These are phyloP conservation scores for Aleurites moluccanus DNA, from an alignment of 441 rosid species.

Conservation along the genomic window DNA sequence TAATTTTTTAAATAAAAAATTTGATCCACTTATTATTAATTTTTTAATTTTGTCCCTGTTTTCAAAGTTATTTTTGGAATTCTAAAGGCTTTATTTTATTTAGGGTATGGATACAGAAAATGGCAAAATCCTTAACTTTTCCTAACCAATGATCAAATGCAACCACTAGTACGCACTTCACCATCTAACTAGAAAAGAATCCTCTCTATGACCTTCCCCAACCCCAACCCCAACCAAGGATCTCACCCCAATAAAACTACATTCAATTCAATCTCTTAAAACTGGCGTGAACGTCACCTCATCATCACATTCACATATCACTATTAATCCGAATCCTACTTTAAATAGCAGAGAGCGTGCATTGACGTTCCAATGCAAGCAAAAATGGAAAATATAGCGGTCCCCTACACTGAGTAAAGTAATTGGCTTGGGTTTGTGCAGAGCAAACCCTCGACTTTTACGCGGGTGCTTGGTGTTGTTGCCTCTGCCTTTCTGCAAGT, in stretches of 20 bases:
- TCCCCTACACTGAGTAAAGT: conserved; percentile 26
- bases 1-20: no score
- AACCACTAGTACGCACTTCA: neutral
- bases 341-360: neutral
- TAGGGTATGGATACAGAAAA: neutral
- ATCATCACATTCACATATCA: neutral
- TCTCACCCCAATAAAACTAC: neutral
- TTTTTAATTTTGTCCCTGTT: no score
- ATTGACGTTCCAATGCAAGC: neutral
- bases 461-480: conserved; percentile 39
- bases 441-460: conserved; percentile 57
- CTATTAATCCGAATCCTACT: neutral
- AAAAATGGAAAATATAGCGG: neutral
- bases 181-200: neutral
- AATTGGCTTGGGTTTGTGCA: conserved; percentile 19
- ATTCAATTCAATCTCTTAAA: neutral
- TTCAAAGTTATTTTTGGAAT: no score
- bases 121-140: neutral
- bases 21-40: no score
- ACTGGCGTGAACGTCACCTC: neutral
- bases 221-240: neutral
- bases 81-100: no score
- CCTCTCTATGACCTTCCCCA: neutral
- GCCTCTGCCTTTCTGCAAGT: conserved; percentile 1
- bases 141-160: neutral